Conservation (phyloP, 495 filamentous ascomycete genomes). For the Aspergillus leporis region DNA sequence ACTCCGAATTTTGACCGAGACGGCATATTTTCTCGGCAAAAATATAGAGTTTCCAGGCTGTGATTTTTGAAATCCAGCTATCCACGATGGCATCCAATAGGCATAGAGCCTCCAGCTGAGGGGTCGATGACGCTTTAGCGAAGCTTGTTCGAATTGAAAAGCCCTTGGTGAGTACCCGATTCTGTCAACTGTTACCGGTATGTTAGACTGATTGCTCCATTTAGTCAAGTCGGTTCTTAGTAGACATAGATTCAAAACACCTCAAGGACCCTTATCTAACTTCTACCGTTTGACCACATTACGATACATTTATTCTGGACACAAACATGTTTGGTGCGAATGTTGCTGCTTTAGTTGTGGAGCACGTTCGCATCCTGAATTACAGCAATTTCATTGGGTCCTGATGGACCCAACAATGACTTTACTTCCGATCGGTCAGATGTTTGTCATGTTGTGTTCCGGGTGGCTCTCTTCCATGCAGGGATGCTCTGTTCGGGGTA, state of each 20-base stretch:
- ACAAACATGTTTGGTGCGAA: background rate
- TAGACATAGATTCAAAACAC: background rate
- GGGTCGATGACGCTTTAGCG: slow-evolving; percentile 5
- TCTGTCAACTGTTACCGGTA: background rate
- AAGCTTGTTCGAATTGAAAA: slow-evolving; percentile 11
- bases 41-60: too few relatives aligned
- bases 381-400: slow-evolving; percentile 3
- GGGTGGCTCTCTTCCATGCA: background rate
- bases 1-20: too few relatives aligned
- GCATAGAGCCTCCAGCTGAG: background rate
- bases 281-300: slow-evolving; percentile 4
- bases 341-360: background rate
- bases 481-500: too few relatives aligned
- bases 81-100: background rate
- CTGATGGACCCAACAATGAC: too few relatives aligned
- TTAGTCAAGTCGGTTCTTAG: background rate
- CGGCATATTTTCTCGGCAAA: too few relatives aligned
- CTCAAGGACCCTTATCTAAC: too few relatives aligned
- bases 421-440: slow-evolving; percentile 1
- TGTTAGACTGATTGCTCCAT: background rate
- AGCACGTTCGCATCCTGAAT: background rate
- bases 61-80: background rate
- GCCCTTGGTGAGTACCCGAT: background rate
- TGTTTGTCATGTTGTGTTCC: slow-evolving; percentile 4
- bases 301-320: background rate